Evolutionary conservation across 2,329 filamentous ascomycete species (phyloP).

Genomic region (Teratosphaeria pseudoeucalypti): DNA sequence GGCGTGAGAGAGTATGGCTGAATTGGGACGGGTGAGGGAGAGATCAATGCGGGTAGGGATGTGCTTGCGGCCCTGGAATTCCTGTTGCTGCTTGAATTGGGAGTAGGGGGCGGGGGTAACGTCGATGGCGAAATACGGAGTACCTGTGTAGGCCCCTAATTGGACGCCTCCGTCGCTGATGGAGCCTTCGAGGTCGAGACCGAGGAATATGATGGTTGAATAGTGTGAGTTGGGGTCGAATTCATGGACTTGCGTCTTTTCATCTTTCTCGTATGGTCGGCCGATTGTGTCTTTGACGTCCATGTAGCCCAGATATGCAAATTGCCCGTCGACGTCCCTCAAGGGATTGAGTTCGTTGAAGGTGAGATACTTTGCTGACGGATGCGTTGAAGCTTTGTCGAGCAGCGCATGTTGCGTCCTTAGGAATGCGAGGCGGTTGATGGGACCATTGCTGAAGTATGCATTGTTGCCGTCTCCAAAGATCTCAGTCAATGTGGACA

Average conservation of each 20-base stretch:
- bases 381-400: background rate
- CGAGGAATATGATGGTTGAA: background rate
- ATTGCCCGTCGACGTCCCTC: background rate
- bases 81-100: background rate
- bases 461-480: background rate
- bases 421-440: background rate
- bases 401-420: background rate
- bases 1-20: background rate
- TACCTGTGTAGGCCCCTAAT: background rate
- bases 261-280: background rate
- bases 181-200: background rate
- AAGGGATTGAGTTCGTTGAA: background rate
- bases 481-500: background rate
- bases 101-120: constrained; percentile 13
- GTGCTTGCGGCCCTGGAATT: background rate
- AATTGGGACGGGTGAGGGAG: background rate
- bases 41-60: background rate
- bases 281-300: background rate
- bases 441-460: background rate
- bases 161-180: background rate
- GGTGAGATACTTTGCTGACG: background rate
- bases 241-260: background rate
- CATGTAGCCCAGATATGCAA: background rate
- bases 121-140: background rate
- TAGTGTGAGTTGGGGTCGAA: background rate